Percentiles rank a stretch among this genome's conserved stretches.
Conservation (phyloP, 768 basidiomycete species). For the Coprinopsis sp. region DNA sequence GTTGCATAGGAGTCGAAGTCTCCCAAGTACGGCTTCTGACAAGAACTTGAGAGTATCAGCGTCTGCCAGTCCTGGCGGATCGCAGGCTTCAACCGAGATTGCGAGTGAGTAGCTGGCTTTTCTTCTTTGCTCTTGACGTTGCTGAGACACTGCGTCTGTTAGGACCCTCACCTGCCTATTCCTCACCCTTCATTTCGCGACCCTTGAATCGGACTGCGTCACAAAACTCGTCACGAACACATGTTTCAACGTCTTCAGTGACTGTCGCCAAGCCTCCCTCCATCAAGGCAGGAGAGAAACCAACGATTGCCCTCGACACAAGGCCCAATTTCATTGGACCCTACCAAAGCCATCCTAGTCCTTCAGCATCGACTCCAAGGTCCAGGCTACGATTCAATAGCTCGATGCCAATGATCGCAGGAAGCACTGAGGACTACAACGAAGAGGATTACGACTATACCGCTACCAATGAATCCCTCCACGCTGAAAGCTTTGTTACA, state of each 20-base stretch:
- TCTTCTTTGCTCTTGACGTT: slow-evolving; percentile 6
- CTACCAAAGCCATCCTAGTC: slow-evolving; percentile 26
- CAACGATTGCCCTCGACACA: slow-evolving; percentile 51
- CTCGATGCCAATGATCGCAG: slow-evolving; percentile 38
- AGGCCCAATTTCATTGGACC: slow-evolving; percentile 48
- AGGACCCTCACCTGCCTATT: slow-evolving; percentile 48
- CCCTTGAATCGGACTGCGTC: slow-evolving; percentile 64
- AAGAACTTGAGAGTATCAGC: slow-evolving; percentile 17
- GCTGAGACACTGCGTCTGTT: neutral
- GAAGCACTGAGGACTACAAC: slow-evolving; percentile 32
- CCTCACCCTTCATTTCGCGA: slow-evolving; percentile 55
- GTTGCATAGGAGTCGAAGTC: slow-evolving; percentile 12
- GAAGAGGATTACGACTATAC: slow-evolving; percentile 13
- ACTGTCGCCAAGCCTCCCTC: neutral
- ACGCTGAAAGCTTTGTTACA: slow-evolving; percentile 56
- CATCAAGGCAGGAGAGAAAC: neutral
- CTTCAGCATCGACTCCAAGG: slow-evolving; percentile 26
- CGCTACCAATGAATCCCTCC: slow-evolving; percentile 31
- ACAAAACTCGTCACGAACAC: slow-evolving; percentile 57
- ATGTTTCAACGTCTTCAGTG: slow-evolving; percentile 19
- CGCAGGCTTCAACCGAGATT: slow-evolving; percentile 31
- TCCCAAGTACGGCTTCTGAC: slow-evolving; percentile 8
- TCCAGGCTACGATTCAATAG: slow-evolving; percentile 16
- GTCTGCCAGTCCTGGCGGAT: slow-evolving; percentile 7
- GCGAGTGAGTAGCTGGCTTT: slow-evolving; percentile 35